Base-by-base conservation (phyloP, 352 stramenopile species). In the Chrysophaeum taylorii region DNA sequence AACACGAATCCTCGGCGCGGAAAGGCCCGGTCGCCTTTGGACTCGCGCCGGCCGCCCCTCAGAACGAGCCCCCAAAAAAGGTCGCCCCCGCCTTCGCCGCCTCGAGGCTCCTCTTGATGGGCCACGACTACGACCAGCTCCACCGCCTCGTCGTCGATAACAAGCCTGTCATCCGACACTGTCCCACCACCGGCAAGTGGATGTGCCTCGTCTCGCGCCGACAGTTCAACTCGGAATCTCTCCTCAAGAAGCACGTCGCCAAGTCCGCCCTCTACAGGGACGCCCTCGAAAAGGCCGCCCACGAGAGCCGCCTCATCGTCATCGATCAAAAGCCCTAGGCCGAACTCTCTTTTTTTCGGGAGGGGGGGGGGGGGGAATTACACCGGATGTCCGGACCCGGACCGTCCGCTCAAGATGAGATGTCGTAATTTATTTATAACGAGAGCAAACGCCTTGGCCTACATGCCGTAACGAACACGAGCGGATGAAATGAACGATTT, bases 161-260 rank as follows among this genome's bases (percentile, higher is more conserved):
- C 15, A 41, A 37, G 29, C 53, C 53, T 16, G 12, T 64, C 53
- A 33, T 64, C 7, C 18, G 31, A 25, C 15, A 64, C 7, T 16
- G 21, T 16, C 12, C 21, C 4, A 9, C 53, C 12, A 9, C 27
- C 12, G 29, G 29, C 15, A 64, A 64, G 53, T 41, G 27, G 29
- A 7, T 64, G 12, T 64, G 53, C 53, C 53, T 37, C 53, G 53
- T 64, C 53, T 64, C 53, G 15, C 4, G 29, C 9, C 53, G 53
- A 25, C 27, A 23, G 15, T 64, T 64, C 53, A 4, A 25, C 15
- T 14, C 7, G 5, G 29, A 41, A n/a, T 25, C 16, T 16, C 29
- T 23, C 27, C 53, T 64, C 7, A 7, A 41, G 53, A 64, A 64
- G 29, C 53, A 64, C 53, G 29, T 64, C 15, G 29, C 53, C 29